Evolutionary conservation across 2,329 filamentous ascomycete genomes (phyloP).

Genomic region (Pezicula carpinea): DNA sequence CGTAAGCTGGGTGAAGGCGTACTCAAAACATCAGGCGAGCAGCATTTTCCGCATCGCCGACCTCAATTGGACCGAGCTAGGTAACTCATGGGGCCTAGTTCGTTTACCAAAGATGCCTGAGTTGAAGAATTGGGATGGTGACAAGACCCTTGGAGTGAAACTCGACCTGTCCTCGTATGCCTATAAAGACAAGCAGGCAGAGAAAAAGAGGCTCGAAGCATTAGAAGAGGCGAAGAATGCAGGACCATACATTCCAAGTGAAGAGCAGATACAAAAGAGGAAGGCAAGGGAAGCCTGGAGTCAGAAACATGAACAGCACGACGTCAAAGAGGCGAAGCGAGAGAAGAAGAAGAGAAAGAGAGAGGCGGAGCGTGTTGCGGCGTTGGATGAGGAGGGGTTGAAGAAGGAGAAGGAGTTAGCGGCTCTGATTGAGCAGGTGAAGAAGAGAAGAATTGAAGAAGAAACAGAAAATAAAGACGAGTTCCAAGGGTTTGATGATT

Average conservation of each 20-base stretch:
- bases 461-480: slow-evolving; percentile 30
- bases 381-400: slow-evolving; percentile 69
- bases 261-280: slow-evolving; percentile 47
- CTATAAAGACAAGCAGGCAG: slow-evolving; percentile 69
- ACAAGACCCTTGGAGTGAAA: slow-evolving; percentile 56
- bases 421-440: slow-evolving; percentile 59
- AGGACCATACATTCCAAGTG: slow-evolving; percentile 30
- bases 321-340: slow-evolving; percentile 53
- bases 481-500: slow-evolving; percentile 30
- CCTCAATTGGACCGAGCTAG: slow-evolving; percentile 80
- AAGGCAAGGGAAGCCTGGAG: slow-evolving; percentile 70
- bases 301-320: slow-evolving; percentile 62
- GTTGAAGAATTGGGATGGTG: slow-evolving; percentile 66
- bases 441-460: slow-evolving; percentile 39
- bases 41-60: slow-evolving; percentile 85
- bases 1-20: slow-evolving; percentile 88
- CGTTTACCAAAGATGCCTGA: slow-evolving; percentile 94
- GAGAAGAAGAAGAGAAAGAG: slow-evolving; percentile 61
- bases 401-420: slow-evolving; percentile 58
- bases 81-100: slow-evolving; percentile 78
- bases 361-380: slow-evolving; percentile 57
- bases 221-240: slow-evolving; percentile 45
- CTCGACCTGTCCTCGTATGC: slow-evolving; percentile 64
- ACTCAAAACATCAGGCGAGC: slow-evolving; percentile 83
- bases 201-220: slow-evolving; percentile 57